Percentiles rank a stretch among this genome's conserved stretches.
Evolutionary conservation across 2,329 filamentous ascomycete species (phyloP).

Genomic region (Nemania sp.): DNA sequence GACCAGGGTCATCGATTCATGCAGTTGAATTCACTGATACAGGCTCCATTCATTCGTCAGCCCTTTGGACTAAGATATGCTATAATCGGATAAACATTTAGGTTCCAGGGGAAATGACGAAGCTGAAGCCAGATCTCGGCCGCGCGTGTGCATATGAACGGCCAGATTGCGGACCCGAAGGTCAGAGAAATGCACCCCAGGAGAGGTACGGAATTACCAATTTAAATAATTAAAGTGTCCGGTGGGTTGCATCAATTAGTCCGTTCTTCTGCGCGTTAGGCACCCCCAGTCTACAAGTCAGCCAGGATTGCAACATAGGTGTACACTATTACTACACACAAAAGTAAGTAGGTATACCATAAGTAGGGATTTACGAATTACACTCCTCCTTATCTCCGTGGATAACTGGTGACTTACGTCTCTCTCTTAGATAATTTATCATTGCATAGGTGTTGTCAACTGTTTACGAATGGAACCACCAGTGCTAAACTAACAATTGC

Average conservation of each 20-base stretch:
- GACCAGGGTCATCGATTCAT: constrained; percentile 3
- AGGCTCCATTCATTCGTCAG: neutral
- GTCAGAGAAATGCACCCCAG: neutral
- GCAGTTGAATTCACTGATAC: constrained; percentile 8
- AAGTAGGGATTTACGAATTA: no score
- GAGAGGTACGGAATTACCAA: neutral
- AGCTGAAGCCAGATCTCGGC: no score
- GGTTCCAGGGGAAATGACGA: no score
- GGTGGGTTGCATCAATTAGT: constrained; percentile 5
- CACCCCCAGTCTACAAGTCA: neutral
- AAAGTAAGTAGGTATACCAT: no score
- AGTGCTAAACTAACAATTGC: no score
- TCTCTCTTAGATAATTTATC: no score
- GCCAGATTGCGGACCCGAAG: constrained; percentile 18
- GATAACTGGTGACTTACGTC: no score
- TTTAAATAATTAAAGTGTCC: constrained; percentile 11
- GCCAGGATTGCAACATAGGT: constrained; percentile 20
- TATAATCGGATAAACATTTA: neutral
- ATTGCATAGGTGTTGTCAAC: no score
- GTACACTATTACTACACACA: neutral
- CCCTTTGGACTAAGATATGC: no score
- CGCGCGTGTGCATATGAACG: constrained; percentile 2
- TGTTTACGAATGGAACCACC: no score
- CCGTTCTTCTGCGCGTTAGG: neutral
- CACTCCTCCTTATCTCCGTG: no score